These are phyloP conservation scores for Beta vulgaris DNA, from an alignment of 148 eudicot genomes.

Conservation along the genomic window DNA sequence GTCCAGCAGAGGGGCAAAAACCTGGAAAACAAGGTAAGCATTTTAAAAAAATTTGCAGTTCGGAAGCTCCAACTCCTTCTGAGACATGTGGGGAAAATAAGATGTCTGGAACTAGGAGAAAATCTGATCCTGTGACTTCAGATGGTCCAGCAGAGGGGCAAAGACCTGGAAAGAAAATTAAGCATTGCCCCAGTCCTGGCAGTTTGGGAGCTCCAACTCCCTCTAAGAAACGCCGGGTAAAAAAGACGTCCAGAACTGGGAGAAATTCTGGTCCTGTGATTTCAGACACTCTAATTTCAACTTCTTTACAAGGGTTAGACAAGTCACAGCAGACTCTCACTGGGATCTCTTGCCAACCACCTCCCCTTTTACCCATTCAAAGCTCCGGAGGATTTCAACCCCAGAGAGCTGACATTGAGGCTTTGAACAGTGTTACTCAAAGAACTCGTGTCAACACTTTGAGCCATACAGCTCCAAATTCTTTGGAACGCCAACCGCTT, in stretches of 20 bases:
- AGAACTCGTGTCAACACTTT: not conserved
- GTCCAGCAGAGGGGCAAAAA: not conserved
- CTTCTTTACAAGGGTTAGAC: constrained; percentile 5
- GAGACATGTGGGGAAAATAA: not conserved
- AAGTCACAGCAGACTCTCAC: not conserved
- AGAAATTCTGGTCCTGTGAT: too few relatives aligned
- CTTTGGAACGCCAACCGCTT: not conserved
- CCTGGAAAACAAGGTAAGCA: constrained; percentile 6
- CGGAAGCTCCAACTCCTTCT: not conserved
- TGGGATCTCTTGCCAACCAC: not conserved
- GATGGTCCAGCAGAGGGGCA: not conserved
- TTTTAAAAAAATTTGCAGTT: not conserved
- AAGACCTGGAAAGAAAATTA: not conserved
- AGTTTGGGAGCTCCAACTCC: not conserved
- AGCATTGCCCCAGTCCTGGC: not conserved
- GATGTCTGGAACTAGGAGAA: not conserved
- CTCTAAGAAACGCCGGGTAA: not conserved
- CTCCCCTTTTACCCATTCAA: not conserved
- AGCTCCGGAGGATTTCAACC: not conserved
- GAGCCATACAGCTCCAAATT: not conserved
- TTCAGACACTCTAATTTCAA: constrained; percentile 7
- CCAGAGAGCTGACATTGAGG: not conserved
- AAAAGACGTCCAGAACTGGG: not conserved
- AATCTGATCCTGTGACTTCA: not conserved
- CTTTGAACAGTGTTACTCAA: not conserved